Evolutionary conservation across 371 early-diverging fungal genomes (phyloP).

Genomic region (Mortierella sp.): DNA sequence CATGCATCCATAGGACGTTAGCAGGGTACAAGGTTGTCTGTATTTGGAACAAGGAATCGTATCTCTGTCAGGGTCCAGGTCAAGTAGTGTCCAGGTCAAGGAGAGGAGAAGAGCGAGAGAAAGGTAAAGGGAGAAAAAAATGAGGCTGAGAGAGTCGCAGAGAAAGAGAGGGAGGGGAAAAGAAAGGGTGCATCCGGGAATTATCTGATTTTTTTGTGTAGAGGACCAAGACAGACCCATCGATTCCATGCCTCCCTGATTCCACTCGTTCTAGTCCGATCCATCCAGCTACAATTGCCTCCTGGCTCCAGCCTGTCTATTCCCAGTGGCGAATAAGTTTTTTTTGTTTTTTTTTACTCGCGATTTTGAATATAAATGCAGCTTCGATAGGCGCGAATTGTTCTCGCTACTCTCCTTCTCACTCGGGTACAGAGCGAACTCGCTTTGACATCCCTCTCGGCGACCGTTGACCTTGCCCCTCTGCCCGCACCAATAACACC

Average conservation of each 20-base stretch:
- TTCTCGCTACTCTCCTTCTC: neutral
- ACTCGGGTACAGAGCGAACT: neutral
- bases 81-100: neutral
- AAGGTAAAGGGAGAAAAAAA: neutral
- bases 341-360: neutral
- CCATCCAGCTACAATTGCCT: neutral
- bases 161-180: neutral
- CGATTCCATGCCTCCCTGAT: slow-evolving; percentile 7
- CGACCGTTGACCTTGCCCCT: slow-evolving; percentile 9
- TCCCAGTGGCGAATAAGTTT: neutral
- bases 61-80: neutral
- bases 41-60: slow-evolving; percentile 3
- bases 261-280: neutral
- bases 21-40: neutral
- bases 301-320: neutral
- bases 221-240: neutral
- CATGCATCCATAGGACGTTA: neutral
- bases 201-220: neutral
- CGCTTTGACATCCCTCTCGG: neutral
- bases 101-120: neutral
- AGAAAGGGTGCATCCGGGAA: neutral
- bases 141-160: too few relatives aligned
- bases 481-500: neutral
- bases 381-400: neutral
- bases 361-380: too few relatives aligned